Percentiles rank a stretch among this genome's conserved stretches.
phyloP scores from a whole-genome alignment of 2,329 filamentous ascomycete genomes.

The Akanthomyces muscarius region DNA sequence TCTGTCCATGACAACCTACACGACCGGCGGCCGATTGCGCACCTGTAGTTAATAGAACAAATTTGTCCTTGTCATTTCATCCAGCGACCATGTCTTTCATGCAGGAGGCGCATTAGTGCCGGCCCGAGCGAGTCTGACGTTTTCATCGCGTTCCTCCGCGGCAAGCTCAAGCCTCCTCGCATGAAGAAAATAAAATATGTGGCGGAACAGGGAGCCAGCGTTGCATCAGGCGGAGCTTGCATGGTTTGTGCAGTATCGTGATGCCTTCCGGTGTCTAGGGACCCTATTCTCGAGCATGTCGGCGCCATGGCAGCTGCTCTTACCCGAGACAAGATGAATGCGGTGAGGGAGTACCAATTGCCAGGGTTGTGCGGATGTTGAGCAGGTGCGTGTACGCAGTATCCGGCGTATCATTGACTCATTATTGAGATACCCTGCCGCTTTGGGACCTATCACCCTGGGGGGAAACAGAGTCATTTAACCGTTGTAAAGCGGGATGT shows the following conservation, averaged over 20 bases:
- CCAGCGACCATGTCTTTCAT: not conserved
- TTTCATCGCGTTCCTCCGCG: not conserved
- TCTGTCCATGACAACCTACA: not conserved
- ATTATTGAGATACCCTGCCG: not conserved
- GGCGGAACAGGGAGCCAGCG: not conserved
- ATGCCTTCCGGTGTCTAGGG: not conserved
- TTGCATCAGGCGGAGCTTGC: not conserved
- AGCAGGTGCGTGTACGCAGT: not conserved
- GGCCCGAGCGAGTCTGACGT: not conserved
- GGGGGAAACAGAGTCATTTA: not conserved
- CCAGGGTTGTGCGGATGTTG: not conserved
- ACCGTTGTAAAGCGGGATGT: conserved; percentile 1
- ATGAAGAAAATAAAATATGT: not conserved
- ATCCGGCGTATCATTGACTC: not conserved
- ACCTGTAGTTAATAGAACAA: not conserved
- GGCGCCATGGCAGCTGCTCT: not conserved
- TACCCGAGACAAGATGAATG: conserved; percentile 10
- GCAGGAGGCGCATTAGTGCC: not conserved
- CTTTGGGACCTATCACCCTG: too few relatives aligned
- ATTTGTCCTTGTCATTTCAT: not conserved
- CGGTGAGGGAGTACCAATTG: not conserved
- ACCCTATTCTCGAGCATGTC: not conserved
- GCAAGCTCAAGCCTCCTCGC: not conserved
- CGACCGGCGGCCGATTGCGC: not conserved
- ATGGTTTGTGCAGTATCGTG: not conserved